Evolutionary conservation across 805 yeast genomes (phyloP), one percentile per base, ranked within the genome.

Genomic region (Barnettozyma californica): DNA sequence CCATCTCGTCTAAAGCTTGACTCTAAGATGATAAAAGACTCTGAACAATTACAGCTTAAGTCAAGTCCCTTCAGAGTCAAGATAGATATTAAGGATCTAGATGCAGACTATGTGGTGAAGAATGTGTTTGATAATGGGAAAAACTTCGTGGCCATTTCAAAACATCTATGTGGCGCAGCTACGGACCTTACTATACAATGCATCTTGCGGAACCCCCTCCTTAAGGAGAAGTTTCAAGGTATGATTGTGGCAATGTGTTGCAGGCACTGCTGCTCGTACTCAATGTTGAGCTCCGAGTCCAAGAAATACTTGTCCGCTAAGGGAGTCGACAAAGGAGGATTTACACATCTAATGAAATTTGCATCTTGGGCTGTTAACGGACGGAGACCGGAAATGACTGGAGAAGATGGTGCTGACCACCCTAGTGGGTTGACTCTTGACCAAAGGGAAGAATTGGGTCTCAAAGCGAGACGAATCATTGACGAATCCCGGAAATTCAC

Each of bases 321-420:
- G 11, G 57, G 51, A 0, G 52, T 75, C 5, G 62, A 61, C n/a
- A 47, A 50, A 9, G 57, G 55, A 11, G 69, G 77, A 7, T 81
- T 82, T 60, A 56, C 56, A 5, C 69, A 71, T 14, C 61, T 91
- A 41, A 75, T 76, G 48, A 84, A 81, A 58, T 72, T 87, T 66
- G 85, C 83, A 13, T 82, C 96, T 3, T 90, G 97, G 96, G 96
- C 96, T 0, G 88, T 92, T 1, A 81, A 84, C 57, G 95, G 96
- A 1, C 59, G 72, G 18, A 66, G 74, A 45, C 69, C 71, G 0
- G 73, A 70, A 2, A 56, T 66, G 50, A 63, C 59, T 2, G 73
- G 68, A 44, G 64, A 63, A 8, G 78, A 70, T 34, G 61, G 67
- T 2, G 62, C 64, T 5, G 65, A 59, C 39, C 87, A 81, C 56